Conservation (phyloP, 768 basidiomycete genomes). For the Saitozyma podzolica region DNA sequence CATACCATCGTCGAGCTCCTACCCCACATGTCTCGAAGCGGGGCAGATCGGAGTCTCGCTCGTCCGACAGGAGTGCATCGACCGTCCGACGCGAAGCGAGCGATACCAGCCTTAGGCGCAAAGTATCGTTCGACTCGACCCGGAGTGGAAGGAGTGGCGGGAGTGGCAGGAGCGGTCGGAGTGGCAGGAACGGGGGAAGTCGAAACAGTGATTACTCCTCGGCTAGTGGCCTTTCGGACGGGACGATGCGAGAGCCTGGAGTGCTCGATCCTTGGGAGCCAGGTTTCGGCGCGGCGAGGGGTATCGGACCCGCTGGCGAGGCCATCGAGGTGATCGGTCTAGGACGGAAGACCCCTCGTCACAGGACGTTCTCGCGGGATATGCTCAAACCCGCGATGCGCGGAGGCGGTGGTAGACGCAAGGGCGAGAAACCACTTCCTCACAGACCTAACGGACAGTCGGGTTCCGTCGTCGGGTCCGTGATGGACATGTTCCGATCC, state of each 20-base stretch:
- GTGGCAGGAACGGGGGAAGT: conserved; percentile 6
- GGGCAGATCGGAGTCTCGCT: not conserved
- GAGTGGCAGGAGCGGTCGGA: not conserved
- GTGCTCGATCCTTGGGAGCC: conserved; percentile 29
- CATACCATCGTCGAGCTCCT: conserved; percentile 28
- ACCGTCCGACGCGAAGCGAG: conserved; percentile 3
- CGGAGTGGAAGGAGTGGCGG: not conserved
- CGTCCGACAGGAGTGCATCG: conserved; percentile 1
- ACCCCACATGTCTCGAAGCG: conserved; percentile 29
- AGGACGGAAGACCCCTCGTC: conserved; percentile 40
- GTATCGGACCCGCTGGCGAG: conserved; percentile 42
- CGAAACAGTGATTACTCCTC: conserved; percentile 3
- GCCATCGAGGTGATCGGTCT: conserved; percentile 42
- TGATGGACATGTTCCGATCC: conserved; percentile 8
- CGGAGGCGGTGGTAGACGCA: conserved; percentile 3
- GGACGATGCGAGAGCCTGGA: not conserved
- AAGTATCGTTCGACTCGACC: conserved; percentile 32
- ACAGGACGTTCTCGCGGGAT: conserved; percentile 29
- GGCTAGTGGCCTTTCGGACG: not conserved
- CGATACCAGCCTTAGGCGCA: conserved; percentile 23
- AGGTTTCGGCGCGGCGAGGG: conserved; percentile 20
- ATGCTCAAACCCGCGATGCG: conserved; percentile 40
- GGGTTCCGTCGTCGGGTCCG: conserved; percentile 16
- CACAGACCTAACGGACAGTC: conserved; percentile 18
- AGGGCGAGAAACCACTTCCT: conserved; percentile 40